Conservation (phyloP, 805 yeast species). For the Cyberlindnera meyerae region DNA sequence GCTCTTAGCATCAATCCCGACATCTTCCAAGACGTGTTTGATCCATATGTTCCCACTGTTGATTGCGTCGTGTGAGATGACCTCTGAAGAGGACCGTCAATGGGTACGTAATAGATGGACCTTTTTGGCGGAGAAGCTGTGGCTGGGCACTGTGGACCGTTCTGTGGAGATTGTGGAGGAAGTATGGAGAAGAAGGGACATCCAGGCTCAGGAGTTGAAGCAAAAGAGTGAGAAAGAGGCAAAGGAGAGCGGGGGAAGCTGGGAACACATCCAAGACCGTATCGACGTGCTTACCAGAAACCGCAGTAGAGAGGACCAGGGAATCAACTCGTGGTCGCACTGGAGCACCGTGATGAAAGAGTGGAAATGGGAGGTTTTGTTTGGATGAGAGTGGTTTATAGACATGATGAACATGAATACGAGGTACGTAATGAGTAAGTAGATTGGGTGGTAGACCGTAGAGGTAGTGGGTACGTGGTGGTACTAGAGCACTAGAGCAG, state of each 20-base stretch:
- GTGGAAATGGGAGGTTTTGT: constrained; percentile 71
- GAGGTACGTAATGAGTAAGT: neutral
- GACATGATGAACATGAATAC: too few relatives aligned
- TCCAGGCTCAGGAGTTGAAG: constrained; percentile 1
- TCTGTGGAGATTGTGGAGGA: constrained; percentile 66
- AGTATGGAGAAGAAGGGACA: constrained; percentile 62
- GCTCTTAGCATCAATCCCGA: constrained; percentile 58
- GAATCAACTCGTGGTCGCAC: constrained; percentile 48
- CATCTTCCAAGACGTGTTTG: constrained; percentile 48
- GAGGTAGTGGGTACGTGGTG: too few relatives aligned
- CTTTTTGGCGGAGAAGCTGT: constrained; percentile 44
- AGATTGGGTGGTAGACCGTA: neutral
- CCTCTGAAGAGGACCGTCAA: constrained; percentile 50
- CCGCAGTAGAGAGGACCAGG: constrained; percentile 32
- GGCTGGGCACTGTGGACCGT: constrained; percentile 64
- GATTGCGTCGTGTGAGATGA: constrained; percentile 63
- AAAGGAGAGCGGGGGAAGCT: constrained; percentile 6
- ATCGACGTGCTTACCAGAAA: constrained; percentile 20
- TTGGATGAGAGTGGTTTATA: too few relatives aligned
- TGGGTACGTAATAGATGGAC: constrained; percentile 62
- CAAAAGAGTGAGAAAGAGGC: neutral
- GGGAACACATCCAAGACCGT: constrained; percentile 23
- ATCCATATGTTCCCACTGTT: constrained; percentile 63
- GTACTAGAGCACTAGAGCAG: too few relatives aligned
- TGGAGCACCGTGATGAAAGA: constrained; percentile 71